Base-by-base conservation (phyloP, 1,284 basidiomycete genomes). In the Amylostereum chailletii region DNA sequence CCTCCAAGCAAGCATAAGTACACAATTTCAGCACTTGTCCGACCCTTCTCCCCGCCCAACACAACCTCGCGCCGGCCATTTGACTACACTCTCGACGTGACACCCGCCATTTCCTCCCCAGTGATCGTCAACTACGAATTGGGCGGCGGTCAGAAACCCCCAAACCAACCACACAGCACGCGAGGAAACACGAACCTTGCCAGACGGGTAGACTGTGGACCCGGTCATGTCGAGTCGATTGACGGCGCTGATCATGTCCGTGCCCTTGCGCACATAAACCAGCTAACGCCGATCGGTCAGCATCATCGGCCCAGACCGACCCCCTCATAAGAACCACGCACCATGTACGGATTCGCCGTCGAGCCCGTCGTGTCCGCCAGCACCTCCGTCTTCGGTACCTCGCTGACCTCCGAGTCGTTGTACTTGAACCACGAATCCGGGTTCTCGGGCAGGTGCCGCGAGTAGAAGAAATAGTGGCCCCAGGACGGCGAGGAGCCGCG, bases 401-500 rank as follows among this genome's bases (percentile, higher is more conserved):
- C 71, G 3, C 79, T 76, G 5, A 96, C 90, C 51, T 78, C 80
- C 40, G 90, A 89, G 62, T 95, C 93, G 62, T 94, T 94, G 70
- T 94, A 96, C 67, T 95, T 96, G 76, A 94, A 92, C 90, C 92
- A 96, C 45, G 81, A 76, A 52, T 94, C 83, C 4, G 83, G 81
- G 11, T 80, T 68, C 32, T 79, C 74, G 0, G 90, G 90, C 27
- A 92, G 70, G 61, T 91, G 76, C 41, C 91, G 77, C 51, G 90
- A 88, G 62, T 91, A 91, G 67, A 94, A 89, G 70, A 89, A 93
- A 64, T 93, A 90, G 65, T 94, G 87, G 31, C 91, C 91, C 70
- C 83, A 91, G 3, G 81, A 84, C 1, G 87, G 83, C 26, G 86
- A 85, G 11, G 80, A 77, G 40, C 93, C 94, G 38, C 95, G 86